These are phyloP conservation scores for Globisporangium nunn DNA, from an alignment of 352 stramenopile genomes.

Conservation along the genomic window DNA sequence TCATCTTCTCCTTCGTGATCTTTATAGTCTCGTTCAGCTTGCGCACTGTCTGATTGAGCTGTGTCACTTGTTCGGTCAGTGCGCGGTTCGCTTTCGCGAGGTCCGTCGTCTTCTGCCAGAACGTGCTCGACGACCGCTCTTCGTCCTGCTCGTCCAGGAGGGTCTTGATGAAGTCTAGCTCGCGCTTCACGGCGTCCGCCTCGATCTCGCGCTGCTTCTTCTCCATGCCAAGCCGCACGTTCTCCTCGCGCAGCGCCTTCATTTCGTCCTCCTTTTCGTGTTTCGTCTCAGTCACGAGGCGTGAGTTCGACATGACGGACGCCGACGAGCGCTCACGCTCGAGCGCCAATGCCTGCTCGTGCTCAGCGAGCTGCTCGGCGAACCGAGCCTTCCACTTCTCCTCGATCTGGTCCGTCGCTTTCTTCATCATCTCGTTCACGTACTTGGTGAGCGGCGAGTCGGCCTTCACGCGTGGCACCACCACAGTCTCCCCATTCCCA, in stretches of 20 bases:
- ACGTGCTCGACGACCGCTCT: slow-evolving; percentile 58
- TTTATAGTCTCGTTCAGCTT: slow-evolving; percentile 66
- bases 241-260: slow-evolving; percentile 66
- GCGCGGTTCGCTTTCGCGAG: slow-evolving; percentile 72
- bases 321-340: slow-evolving; percentile 59
- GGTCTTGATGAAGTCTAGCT: slow-evolving; percentile 66
- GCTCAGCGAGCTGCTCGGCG: slow-evolving; percentile 53
- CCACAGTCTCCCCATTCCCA: slow-evolving; percentile 1
- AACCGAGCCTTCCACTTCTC: slow-evolving; percentile 78
- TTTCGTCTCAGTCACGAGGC: slow-evolving; percentile 62
- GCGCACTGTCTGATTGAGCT: slow-evolving; percentile 50
- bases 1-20: slow-evolving; percentile 43
- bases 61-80: slow-evolving; percentile 62
- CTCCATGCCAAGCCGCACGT: slow-evolving; percentile 40
- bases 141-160: slow-evolving; percentile 74
- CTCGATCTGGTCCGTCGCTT: slow-evolving; percentile 75
- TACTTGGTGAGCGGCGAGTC: slow-evolving; percentile 72
- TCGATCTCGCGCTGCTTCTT: slow-evolving; percentile 75
- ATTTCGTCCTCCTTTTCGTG: slow-evolving; percentile 72
- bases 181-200: slow-evolving; percentile 45
- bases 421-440: slow-evolving; percentile 64
- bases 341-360: slow-evolving; percentile 55
- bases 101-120: slow-evolving; percentile 86
- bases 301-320: slow-evolving; percentile 58
- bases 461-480: slow-evolving; percentile 8